Percentiles rank a stretch among this genome's conserved stretches.
These are phyloP conservation scores for Amorphotheca resinae DNA, from an alignment of 495 filamentous ascomycete genomes.

Conservation along the genomic window DNA sequence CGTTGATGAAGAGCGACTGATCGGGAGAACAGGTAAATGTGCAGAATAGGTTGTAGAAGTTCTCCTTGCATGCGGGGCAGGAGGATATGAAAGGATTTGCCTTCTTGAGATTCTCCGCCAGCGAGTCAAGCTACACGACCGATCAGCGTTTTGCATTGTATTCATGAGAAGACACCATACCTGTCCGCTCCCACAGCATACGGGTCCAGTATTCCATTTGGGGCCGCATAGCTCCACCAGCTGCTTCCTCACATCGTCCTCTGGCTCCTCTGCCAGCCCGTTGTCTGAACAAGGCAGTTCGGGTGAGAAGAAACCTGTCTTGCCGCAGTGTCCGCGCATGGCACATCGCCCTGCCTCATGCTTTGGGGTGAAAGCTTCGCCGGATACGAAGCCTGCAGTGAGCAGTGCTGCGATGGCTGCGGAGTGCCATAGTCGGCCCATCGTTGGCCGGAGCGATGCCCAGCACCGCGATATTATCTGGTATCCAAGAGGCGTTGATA, in stretches of 20 bases:
- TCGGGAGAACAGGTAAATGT: constrained; percentile 95
- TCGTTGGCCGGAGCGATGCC: constrained; percentile 1
- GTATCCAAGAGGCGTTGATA: neutral
- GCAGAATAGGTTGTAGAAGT: constrained; percentile 97
- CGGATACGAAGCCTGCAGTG: constrained; percentile 6
- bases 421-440: constrained; percentile 14
- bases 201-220: constrained; percentile 67
- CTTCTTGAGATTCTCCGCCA: constrained; percentile 71
- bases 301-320: constrained; percentile 72
- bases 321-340: constrained; percentile 82
- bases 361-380: constrained; percentile 36
- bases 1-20: constrained; percentile 89
- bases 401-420: constrained; percentile 12
- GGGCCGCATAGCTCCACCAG: constrained; percentile 76
- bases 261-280: constrained; percentile 61
- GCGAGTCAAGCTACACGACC: constrained; percentile 49
- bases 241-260: constrained; percentile 53
- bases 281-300: constrained; percentile 94
- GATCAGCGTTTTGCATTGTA: neutral
- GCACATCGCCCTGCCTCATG: constrained; percentile 88
- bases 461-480: neutral
- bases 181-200: constrained; percentile 80
- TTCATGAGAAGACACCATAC: constrained; percentile 26
- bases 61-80: constrained; percentile 90
- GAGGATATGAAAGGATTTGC: constrained; percentile 78